Conservation (phyloP, 768 basidiomycete species). For the Tylopilus sp. region DNA sequence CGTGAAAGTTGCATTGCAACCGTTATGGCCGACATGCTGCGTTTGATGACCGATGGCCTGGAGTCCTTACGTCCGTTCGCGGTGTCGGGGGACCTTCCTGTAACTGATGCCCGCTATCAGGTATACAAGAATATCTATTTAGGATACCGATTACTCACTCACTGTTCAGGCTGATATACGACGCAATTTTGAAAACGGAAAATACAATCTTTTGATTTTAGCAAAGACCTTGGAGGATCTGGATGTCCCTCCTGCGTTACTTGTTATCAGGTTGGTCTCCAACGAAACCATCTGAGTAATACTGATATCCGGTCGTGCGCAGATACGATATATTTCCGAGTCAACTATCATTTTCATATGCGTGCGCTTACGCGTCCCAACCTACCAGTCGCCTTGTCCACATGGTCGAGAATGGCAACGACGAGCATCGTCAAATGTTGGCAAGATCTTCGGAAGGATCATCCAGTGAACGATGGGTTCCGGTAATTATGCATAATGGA, state of each 20-base stretch:
- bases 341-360: constrained; percentile 56
- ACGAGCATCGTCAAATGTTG: constrained; percentile 52
- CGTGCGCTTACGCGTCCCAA: constrained; percentile 46
- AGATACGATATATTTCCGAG: constrained; percentile 52
- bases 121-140: constrained; percentile 20
- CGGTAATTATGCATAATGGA: constrained; percentile 36
- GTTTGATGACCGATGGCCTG: constrained; percentile 47
- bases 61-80: constrained; percentile 55
- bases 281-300: background rate
- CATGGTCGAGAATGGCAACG: constrained; percentile 59
- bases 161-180: constrained; percentile 44
- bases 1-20: constrained; percentile 50
- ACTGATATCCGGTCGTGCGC: constrained; percentile 4
- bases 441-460: constrained; percentile 39
- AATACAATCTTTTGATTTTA: constrained; percentile 60
- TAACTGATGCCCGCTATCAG: constrained; percentile 33
- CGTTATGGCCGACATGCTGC: constrained; percentile 56
- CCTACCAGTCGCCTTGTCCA: constrained; percentile 54
- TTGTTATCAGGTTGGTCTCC: constrained; percentile 57
- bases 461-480: constrained; percentile 49
- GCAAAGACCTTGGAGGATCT: constrained; percentile 60
- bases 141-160: constrained; percentile 2
- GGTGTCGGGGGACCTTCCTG: constrained; percentile 37
- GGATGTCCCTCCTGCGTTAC: constrained; percentile 51
- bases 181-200: constrained; percentile 49